Percentiles rank a stretch among this genome's conserved stretches.
phyloP scores from a whole-genome alignment of 768 basidiomycete species.

The Rhizopogon salebrosus region DNA sequence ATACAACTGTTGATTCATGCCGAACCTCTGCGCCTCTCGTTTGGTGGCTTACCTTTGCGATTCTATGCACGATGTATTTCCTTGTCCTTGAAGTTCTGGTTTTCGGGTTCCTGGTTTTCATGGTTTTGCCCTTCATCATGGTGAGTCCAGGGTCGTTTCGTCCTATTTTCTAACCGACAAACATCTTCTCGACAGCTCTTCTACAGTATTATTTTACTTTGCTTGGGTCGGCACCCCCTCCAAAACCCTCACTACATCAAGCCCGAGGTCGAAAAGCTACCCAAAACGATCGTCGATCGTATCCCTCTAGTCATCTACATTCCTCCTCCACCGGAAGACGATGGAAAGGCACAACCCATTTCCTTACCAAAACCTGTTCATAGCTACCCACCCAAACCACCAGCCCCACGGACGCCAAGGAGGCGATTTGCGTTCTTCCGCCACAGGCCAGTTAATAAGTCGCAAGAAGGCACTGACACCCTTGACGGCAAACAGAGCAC shows the following conservation, averaged over 20 bases:
- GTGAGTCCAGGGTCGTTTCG: slow-evolving; percentile 38
- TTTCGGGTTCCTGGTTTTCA: slow-evolving; percentile 71
- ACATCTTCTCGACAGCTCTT: slow-evolving; percentile 44
- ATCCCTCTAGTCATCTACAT: slow-evolving; percentile 87
- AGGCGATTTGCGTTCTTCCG: slow-evolving; percentile 53
- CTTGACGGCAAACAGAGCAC: slow-evolving; percentile 11
- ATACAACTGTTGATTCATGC: slow-evolving; percentile 71
- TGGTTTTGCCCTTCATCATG: slow-evolving; percentile 74
- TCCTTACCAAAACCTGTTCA: slow-evolving; percentile 47
- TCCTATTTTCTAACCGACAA: slow-evolving; percentile 3
- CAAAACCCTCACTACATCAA: slow-evolving; percentile 70
- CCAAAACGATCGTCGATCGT: slow-evolving; percentile 65
- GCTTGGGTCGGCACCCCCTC: slow-evolving; percentile 74
- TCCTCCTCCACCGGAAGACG: slow-evolving; percentile 62
- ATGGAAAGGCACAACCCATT: slow-evolving; percentile 24
- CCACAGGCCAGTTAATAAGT: slow-evolving; percentile 19
- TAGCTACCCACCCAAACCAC: slow-evolving; percentile 55
- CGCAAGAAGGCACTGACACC: slow-evolving; percentile 6
- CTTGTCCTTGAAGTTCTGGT: slow-evolving; percentile 69
- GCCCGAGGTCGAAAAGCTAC: slow-evolving; percentile 72
- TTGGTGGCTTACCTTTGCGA: slow-evolving; percentile 84
- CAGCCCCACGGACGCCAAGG: slow-evolving; percentile 27
- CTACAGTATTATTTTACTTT: slow-evolving; percentile 76
- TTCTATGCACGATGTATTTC: slow-evolving; percentile 75
- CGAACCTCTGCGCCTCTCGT: slow-evolving; percentile 71